Percentiles rank a stretch among this genome's conserved stretches.
phyloP scores from a whole-genome alignment of 2,329 filamentous ascomycete species.

The Alternaria brassicae region DNA sequence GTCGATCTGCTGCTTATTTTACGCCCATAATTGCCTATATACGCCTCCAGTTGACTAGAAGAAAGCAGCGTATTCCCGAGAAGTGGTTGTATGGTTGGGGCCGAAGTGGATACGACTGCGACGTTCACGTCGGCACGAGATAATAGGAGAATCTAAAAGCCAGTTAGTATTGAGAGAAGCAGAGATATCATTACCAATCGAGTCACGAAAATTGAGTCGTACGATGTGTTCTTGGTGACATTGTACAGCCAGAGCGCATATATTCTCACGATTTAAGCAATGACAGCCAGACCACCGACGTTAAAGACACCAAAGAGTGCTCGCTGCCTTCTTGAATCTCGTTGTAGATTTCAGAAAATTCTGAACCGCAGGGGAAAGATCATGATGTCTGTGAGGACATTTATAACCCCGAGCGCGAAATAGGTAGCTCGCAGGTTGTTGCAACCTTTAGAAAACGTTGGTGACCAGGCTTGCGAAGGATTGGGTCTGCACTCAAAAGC shows the following conservation, averaged over 20 bases:
- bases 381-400: conserved; percentile 26
- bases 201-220: conserved; percentile 26
- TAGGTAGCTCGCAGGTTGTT: conserved; percentile 29
- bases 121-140: conserved; percentile 53
- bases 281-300: conserved; percentile 24
- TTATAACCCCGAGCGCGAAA: conserved; percentile 25
- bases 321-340: conserved; percentile 15
- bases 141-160: conserved; percentile 41
- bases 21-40: too few species aligned
- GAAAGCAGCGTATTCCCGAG: conserved; percentile 23
- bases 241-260: conserved; percentile 31
- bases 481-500: conserved; percentile 28
- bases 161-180: neutral
- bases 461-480: conserved; percentile 23
- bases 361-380: conserved; percentile 28
- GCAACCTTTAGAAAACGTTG: conserved; percentile 29
- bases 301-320: conserved; percentile 20
- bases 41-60: neutral
- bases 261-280: conserved; percentile 29
- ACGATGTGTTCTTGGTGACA: conserved; percentile 23
- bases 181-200: neutral
- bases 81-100: conserved; percentile 49
- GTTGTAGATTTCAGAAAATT: conserved; percentile 8
- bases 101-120: conserved; percentile 51
- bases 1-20: neutral